Evolutionary conservation across 345 rosid genomes (phyloP).

Genomic region (Lumnitzera racemosa): DNA sequence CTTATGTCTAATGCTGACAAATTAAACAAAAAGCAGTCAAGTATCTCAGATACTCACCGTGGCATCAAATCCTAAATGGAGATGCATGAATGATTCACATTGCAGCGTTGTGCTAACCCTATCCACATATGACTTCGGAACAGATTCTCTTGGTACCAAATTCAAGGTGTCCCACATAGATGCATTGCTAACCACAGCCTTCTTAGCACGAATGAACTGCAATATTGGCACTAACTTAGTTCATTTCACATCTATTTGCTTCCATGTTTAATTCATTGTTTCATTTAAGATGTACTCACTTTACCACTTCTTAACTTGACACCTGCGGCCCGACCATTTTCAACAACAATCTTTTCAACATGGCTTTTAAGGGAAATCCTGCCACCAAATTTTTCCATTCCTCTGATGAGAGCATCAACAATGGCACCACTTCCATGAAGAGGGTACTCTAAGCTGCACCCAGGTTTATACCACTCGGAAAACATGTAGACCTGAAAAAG

Average conservation of each 20-base stretch:
- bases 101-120: slow-evolving; percentile 48
- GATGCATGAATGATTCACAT: slow-evolving; percentile 99
- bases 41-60: slow-evolving; percentile 28
- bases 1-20: too few relatives aligned
- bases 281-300: slow-evolving; percentile 35
- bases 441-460: slow-evolving; percentile 79
- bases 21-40: not conserved
- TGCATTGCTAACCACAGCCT: slow-evolving; percentile 89
- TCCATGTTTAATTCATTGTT: not conserved
- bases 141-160: slow-evolving; percentile 54
- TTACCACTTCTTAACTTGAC: slow-evolving; percentile 79
- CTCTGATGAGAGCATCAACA: slow-evolving; percentile 77
- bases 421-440: slow-evolving; percentile 77
- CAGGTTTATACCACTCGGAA: slow-evolving; percentile 96
- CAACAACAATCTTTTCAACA: slow-evolving; percentile 65
- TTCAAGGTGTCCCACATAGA: slow-evolving; percentile 89
- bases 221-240: slow-evolving; percentile 4
- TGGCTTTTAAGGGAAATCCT: slow-evolving; percentile 66
- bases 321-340: slow-evolving; percentile 70
- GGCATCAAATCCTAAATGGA: slow-evolving; percentile 86
- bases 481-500: slow-evolving; percentile 84
- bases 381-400: slow-evolving; percentile 80
- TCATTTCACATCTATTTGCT: not conserved
- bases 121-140: slow-evolving; percentile 51
- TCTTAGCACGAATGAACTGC: slow-evolving; percentile 77